Base-by-base conservation (phyloP, 1,284 basidiomycete species). In the Cystobasidium slooffiae region DNA sequence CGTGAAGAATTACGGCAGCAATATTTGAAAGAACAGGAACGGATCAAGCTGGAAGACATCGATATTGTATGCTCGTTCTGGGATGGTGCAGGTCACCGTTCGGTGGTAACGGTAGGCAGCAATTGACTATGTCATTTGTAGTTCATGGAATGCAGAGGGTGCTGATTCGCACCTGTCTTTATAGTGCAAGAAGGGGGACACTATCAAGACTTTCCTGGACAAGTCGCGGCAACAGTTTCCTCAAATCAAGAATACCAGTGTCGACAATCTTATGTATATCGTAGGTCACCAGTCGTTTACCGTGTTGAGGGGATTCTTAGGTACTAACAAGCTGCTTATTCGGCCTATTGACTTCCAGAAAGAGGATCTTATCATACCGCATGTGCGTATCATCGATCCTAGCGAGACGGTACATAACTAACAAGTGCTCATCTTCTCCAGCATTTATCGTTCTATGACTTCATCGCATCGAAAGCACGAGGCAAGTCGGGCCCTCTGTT, bases 211-310 rank as follows among this genome's bases (percentile, higher is more conserved):
- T 6, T 98, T 99, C 83, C 85, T 99, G 74, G 92, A 95, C 81
- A 97, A 94, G 82, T 96, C 94, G 80, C 87, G 95, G 46, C 87
- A 89, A 66, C 94, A 98, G 80, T 92, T 97, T 80, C 90, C 94
- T 0, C 95, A 98, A 83, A 86, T 99, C 67, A 86, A 94, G 67
- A 90, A 90, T 9, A 88, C 94, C 58, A 92, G 89, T 75, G 93
- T 93, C 24, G 97, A 99, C 83, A 98, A 97, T 81, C 84, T 99
- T 72, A 97, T 99, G 94, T 99, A 98, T 84, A 89, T 99, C 84
- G 92, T 91, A 78, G 67, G 86, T 80, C 39, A 53, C n/a, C 20
- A 41, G 53, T 41, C 49, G 6, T 52, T 24, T 39, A 52, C 47
- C 6, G 51, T 52, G 58, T 59, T 31, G 7, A 9, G 9, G 7